phyloP scores from a whole-genome alignment of 2,329 filamentous ascomycete genomes.

The Elsinoe australis region DNA sequence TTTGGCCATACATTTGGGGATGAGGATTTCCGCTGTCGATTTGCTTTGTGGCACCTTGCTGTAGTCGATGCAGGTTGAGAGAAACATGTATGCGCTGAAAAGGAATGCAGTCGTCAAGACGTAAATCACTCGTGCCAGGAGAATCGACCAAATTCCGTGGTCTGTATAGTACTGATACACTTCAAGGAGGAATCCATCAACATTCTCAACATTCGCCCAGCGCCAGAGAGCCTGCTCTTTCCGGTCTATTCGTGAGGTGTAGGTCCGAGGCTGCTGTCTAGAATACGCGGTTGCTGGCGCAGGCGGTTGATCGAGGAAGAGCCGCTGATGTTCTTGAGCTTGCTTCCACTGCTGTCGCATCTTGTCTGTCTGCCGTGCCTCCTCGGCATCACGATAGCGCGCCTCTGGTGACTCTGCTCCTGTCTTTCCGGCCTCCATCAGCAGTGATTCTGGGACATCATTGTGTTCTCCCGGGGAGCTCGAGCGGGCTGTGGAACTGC shows the following conservation, averaged over 20 bases:
- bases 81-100: conserved; percentile 71
- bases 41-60: conserved; percentile 60
- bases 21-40: conserved; percentile 51
- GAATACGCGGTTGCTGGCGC: conserved; percentile 5
- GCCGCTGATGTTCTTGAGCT: conserved; percentile 39
- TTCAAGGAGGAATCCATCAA: conserved; percentile 77
- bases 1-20: conserved; percentile 64
- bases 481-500: conserved; percentile 15
- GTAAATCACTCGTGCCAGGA: conserved; percentile 63
- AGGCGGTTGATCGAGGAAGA: conserved; percentile 28
- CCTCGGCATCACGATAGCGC: conserved; percentile 29
- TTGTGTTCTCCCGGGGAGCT: conserved; percentile 17
- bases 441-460: conserved; percentile 12
- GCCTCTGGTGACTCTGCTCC: conserved; percentile 1
- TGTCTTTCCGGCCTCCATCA: conserved; percentile 13
- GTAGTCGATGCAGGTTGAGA: conserved; percentile 82
- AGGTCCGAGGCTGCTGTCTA: conserved; percentile 12
- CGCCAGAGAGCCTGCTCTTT: conserved; percentile 81
- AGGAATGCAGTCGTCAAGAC: conserved; percentile 78
- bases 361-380: conserved; percentile 38
- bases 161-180: conserved; percentile 83
- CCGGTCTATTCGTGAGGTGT: conserved; percentile 37
- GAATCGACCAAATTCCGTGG: conserved; percentile 77
- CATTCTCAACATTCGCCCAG: conserved; percentile 84
- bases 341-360: conserved; percentile 46